phyloP scores from a whole-genome alignment of 1,284 basidiomycete species.

The Ganoderma meredithae region DNA sequence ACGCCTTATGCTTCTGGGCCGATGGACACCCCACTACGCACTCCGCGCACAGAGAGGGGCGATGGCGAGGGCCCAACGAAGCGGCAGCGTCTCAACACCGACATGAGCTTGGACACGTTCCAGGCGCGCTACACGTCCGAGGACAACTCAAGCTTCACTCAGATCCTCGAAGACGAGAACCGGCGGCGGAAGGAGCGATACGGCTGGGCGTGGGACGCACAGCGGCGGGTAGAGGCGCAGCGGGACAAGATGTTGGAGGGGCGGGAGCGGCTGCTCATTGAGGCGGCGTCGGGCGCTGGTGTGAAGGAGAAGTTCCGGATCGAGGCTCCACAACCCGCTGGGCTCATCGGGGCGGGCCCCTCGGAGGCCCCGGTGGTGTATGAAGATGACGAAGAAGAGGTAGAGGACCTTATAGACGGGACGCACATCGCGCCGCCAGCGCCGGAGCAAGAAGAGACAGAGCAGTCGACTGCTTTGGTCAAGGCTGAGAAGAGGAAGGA shows the following conservation, averaged over 20 bases:
- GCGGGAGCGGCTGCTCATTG: slow-evolving; percentile 72
- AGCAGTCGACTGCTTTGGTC: slow-evolving; percentile 24
- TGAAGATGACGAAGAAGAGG: slow-evolving; percentile 38
- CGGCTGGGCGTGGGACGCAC: slow-evolving; percentile 93
- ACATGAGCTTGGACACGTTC: slow-evolving; percentile 82
- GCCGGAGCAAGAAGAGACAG: slow-evolving; percentile 35
- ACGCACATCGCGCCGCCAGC: slow-evolving; percentile 25
- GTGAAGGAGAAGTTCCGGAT: slow-evolving; percentile 73
- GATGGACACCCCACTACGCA: slow-evolving; percentile 71
- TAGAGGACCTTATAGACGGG: slow-evolving; percentile 29
- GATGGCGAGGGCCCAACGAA: slow-evolving; percentile 57
- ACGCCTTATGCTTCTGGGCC: slow-evolving; percentile 71
- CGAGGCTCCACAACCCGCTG: slow-evolving; percentile 60
- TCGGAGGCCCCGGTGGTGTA: slow-evolving; percentile 46
- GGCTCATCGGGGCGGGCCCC: slow-evolving; percentile 50
- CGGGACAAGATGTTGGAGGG: slow-evolving; percentile 66
- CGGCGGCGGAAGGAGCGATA: slow-evolving; percentile 77
- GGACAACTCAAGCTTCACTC: slow-evolving; percentile 93
- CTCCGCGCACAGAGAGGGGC: slow-evolving; percentile 47
- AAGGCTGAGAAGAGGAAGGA: slow-evolving; percentile 39
- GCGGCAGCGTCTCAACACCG: slow-evolving; percentile 62
- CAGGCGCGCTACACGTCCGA: slow-evolving; percentile 93
- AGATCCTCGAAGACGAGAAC: slow-evolving; percentile 91
- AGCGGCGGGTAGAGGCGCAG: slow-evolving; percentile 77
- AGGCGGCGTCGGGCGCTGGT: slow-evolving; percentile 66